These are phyloP conservation scores for Nannochloris sp. DNA, from an alignment of 139 green algal genomes.

Conservation along the genomic window DNA sequence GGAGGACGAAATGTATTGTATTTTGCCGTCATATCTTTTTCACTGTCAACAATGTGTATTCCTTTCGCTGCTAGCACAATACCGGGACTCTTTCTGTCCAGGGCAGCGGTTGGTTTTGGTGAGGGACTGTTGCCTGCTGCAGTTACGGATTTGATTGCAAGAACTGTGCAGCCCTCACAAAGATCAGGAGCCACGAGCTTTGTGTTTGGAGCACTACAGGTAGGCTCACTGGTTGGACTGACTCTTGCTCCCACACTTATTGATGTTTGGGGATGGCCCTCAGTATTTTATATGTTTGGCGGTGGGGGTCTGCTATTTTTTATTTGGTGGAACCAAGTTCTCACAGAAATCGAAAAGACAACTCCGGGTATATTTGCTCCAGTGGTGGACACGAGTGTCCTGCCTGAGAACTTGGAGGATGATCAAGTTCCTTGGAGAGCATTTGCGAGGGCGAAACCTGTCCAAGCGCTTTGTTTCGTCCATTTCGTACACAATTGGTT, in stretches of 20 bases:
- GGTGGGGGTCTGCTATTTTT: constrained; percentile 69
- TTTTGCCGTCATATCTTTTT: constrained; percentile 74
- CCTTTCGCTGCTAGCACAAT: constrained; percentile 56
- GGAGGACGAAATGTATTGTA: constrained; percentile 71
- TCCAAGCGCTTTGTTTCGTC: constrained; percentile 76
- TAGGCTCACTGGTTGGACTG: constrained; percentile 79
- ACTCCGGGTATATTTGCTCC: constrained; percentile 36
- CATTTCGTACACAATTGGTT: constrained; percentile 98
- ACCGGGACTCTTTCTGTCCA: constrained; percentile 56
- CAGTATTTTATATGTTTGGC: constrained; percentile 83
- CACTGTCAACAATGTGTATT: constrained; percentile 33
- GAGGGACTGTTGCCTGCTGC: constrained; percentile 83
- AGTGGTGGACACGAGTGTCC: neutral
- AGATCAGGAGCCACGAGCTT: constrained; percentile 71
- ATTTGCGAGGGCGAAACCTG: constrained; percentile 59
- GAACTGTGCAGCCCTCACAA: constrained; percentile 52
- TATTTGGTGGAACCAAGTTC: constrained; percentile 62
- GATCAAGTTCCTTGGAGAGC: constrained; percentile 69
- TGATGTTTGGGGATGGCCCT: constrained; percentile 63
- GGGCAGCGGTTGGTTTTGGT: constrained; percentile 80
- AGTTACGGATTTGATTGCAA: constrained; percentile 84
- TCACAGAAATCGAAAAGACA: constrained; percentile 19
- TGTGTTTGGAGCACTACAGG: constrained; percentile 88
- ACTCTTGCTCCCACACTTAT: constrained; percentile 68
- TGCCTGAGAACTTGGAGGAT: neutral